Conservation (phyloP, 2,329 filamentous ascomycete genomes). For the Hypomyces rosellus region DNA sequence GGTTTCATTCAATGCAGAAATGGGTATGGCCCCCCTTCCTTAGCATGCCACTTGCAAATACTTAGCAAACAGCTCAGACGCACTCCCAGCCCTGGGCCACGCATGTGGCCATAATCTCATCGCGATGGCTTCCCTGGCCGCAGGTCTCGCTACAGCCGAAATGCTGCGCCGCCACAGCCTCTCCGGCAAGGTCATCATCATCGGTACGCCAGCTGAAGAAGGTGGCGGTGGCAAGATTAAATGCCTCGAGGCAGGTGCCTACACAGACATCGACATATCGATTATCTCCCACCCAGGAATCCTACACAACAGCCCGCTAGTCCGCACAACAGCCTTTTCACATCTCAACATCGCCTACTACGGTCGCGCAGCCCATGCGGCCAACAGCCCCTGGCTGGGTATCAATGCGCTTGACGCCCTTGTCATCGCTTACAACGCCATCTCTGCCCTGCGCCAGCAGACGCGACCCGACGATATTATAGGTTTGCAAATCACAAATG, state of each 20-base stretch:
- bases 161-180: constrained; percentile 35
- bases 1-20: constrained; percentile 37
- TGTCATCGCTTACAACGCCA: constrained; percentile 39
- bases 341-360: constrained; percentile 45
- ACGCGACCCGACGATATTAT: constrained; percentile 44
- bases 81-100: constrained; percentile 43
- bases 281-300: constrained; percentile 26
- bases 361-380: constrained; percentile 50
- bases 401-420: constrained; percentile 53
- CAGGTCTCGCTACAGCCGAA: constrained; percentile 39
- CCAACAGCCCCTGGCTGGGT: constrained; percentile 49
- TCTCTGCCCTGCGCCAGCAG: constrained; percentile 50
- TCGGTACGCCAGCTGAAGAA: constrained; percentile 45
- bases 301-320: constrained; percentile 37
- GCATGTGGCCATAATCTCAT: constrained; percentile 52
- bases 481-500: constrained; percentile 45
- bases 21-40: constrained; percentile 15
- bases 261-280: constrained; percentile 13
- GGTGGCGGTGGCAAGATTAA: constrained; percentile 43
- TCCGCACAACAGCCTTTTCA: constrained; percentile 45
- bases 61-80: constrained; percentile 27
- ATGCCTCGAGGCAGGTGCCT: constrained; percentile 36
- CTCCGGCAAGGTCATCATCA: constrained; percentile 37
- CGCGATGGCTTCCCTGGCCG: constrained; percentile 40
- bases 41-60: background rate